phyloP scores from a whole-genome alignment of 345 rosid genomes.

The Boechera divaricarpa region DNA sequence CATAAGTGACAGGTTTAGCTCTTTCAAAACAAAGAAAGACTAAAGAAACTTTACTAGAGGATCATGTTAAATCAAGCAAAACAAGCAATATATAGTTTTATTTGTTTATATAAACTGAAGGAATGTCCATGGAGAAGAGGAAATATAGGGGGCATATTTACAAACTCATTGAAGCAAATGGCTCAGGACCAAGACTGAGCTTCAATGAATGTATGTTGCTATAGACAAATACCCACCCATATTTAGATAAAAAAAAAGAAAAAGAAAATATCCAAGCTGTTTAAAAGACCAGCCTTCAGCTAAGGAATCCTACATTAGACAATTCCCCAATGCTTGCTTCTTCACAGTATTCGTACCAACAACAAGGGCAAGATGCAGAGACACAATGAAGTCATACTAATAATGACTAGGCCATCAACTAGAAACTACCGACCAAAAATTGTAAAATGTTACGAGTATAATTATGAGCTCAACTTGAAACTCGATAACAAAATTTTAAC shows the following conservation, averaged over 20 bases:
- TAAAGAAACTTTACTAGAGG: constrained; percentile 16
- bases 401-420: constrained; percentile 18
- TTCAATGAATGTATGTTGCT: constrained; percentile 16
- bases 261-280: constrained; percentile 2
- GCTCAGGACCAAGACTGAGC: constrained; percentile 25
- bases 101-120: constrained; percentile 17
- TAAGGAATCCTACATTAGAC: constrained; percentile 10
- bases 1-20: constrained; percentile 33
- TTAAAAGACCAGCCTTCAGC: constrained; percentile 21
- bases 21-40: constrained; percentile 16
- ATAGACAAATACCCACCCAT: constrained; percentile 24
- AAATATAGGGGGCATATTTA: constrained; percentile 4
- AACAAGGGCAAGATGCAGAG: constrained; percentile 30
- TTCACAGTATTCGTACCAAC: constrained; percentile 20
- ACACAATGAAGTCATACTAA: constrained; percentile 30
- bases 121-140: constrained; percentile 11
- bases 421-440: constrained; percentile 33
- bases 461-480: constrained; percentile 13
- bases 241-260: constrained; percentile 4
- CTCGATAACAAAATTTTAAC: constrained; percentile 11
- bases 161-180: constrained; percentile 26
- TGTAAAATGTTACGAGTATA: constrained; percentile 12
- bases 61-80: constrained; percentile 8
- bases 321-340: constrained; percentile 7
- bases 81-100: constrained; percentile 12